Evolutionary conservation across 441 rosid species (phyloP).

Genomic region (Lepidium campestre): DNA sequence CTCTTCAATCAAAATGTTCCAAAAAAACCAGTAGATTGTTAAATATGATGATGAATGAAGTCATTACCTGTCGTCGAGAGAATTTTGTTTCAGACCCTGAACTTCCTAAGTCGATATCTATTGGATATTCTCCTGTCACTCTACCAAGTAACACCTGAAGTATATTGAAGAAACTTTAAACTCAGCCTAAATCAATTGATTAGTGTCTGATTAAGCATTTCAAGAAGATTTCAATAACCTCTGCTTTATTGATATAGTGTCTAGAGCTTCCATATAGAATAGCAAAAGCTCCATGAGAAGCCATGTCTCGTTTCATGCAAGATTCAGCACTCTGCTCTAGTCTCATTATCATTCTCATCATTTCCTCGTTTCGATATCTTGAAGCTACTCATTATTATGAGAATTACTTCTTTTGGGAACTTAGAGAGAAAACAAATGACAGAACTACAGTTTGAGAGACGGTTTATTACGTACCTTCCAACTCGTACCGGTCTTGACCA

Average conservation of each 20-base stretch:
- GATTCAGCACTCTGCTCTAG: conserved; percentile 62
- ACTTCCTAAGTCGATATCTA: conserved; percentile 25
- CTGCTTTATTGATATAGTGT: conserved; percentile 68
- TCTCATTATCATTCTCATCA: conserved; percentile 27
- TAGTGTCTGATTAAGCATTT: neutral
- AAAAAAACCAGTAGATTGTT: neutral
- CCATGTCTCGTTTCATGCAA: conserved; percentile 35
- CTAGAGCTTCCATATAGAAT: conserved; percentile 53
- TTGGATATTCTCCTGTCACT: conserved; percentile 17
- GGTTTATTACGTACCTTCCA: conserved; percentile 5
- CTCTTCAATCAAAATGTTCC: neutral
- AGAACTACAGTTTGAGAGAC: neutral
- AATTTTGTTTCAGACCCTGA: neutral
- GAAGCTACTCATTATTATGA: neutral
- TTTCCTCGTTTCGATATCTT: conserved; percentile 3
- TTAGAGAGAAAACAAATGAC: neutral
- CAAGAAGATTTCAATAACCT: conserved; percentile 39
- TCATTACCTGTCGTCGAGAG: conserved; percentile 17
- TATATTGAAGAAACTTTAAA: neutral
- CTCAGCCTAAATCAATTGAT: neutral
- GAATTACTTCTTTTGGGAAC: neutral
- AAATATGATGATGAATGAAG: neutral
- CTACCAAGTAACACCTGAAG: conserved; percentile 23
- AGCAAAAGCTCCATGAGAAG: conserved; percentile 65
- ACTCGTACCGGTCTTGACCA: conserved; percentile 5